Percentiles rank a stretch among this genome's conserved stretches.
Evolutionary conservation across 1,139 yeast species (phyloP).

Genomic region (Magnusiomyces ingens): DNA sequence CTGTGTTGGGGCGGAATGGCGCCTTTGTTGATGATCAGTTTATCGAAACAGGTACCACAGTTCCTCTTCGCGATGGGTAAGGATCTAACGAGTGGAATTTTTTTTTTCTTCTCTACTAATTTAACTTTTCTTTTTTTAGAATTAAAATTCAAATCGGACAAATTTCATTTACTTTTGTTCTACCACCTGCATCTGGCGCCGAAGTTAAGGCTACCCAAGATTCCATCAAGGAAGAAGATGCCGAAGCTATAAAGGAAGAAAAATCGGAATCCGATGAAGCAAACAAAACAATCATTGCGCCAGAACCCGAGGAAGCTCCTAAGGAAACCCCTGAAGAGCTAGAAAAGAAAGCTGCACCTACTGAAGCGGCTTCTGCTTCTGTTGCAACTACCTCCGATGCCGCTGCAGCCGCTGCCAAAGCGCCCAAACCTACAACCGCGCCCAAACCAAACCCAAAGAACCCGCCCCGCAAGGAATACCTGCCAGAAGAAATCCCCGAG

Average conservation of each 20-base stretch:
- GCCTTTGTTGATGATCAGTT: slow-evolving; percentile 89
- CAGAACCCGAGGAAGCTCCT: background rate
- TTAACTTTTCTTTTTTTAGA: slow-evolving; percentile 28
- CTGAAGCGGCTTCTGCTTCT: background rate
- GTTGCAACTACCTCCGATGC: slow-evolving; percentile 1
- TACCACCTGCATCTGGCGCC: slow-evolving; percentile 46
- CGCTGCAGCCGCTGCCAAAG: slow-evolving; percentile 8
- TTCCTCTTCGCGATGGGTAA: slow-evolving; percentile 59
- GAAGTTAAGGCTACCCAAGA: slow-evolving; percentile 3
- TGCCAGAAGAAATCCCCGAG: slow-evolving; percentile 66
- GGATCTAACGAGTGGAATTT: slow-evolving; percentile 5
- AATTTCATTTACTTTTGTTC: slow-evolving; percentile 75
- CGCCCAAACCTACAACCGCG: slow-evolving; percentile 4
- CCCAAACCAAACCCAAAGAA: slow-evolving; percentile 7
- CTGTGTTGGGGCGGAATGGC: slow-evolving; percentile 89
- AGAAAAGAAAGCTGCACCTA: slow-evolving; percentile 1
- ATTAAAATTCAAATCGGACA: slow-evolving; percentile 91
- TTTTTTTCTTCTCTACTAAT: background rate
- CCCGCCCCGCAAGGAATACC: slow-evolving; percentile 27
- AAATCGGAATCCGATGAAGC: background rate
- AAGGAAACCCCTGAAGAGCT: background rate
- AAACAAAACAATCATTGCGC: background rate
- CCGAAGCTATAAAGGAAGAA: background rate
- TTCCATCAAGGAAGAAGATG: background rate
- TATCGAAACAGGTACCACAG: slow-evolving; percentile 83